Evolutionary conservation across 176 grass and related monocot species (phyloP).

Genomic region (Secale cereale): DNA sequence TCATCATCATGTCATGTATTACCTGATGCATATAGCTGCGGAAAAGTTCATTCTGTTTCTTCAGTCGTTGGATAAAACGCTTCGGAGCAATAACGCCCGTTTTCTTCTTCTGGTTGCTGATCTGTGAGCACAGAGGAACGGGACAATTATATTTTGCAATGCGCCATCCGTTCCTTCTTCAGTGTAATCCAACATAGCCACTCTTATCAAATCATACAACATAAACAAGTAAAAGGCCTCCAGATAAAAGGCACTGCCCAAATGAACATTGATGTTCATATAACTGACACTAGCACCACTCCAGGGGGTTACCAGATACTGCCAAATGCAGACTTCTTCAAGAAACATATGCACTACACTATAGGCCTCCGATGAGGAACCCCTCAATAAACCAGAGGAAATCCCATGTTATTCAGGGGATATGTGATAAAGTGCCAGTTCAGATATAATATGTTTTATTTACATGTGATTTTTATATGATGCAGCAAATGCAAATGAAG

Average conservation of each 20-base stretch:
- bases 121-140: slow-evolving; percentile 42
- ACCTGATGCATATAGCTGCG: slow-evolving; percentile 99
- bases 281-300: not conserved
- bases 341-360: not conserved
- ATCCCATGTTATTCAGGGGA: not conserved
- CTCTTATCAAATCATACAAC: not conserved
- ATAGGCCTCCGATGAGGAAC: not conserved
- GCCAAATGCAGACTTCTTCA: not conserved
- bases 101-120: slow-evolving; percentile 97
- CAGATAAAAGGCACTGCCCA: not conserved
- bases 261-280: not conserved
- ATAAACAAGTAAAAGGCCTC: slow-evolving; percentile 6
- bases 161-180: not conserved
- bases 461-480: slow-evolving; percentile 2
- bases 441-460: not conserved
- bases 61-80: slow-evolving; percentile 90
- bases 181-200: not conserved
- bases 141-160: slow-evolving; percentile 13
- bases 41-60: slow-evolving; percentile 98
- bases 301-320: not conserved
- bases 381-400: not conserved
- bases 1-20: slow-evolving; percentile 13
- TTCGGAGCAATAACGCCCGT: slow-evolving; percentile 93
- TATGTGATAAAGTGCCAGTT: not conserved
- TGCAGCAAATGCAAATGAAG: not conserved